Evolutionary conservation across 148 eudicot species (phyloP).

Genomic region (Fallopia convolvulus): DNA sequence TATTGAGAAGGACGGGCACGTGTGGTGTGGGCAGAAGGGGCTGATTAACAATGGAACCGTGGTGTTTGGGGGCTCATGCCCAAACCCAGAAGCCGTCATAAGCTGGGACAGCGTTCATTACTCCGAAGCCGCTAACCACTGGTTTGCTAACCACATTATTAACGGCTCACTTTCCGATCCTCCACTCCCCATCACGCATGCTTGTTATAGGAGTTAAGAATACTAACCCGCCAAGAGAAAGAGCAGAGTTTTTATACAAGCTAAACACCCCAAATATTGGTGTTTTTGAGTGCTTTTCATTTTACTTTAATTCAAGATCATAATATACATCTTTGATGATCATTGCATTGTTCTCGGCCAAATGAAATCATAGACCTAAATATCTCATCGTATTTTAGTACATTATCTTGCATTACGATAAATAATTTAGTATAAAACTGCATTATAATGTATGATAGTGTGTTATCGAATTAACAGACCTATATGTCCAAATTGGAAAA

Average conservation of each 20-base stretch:
- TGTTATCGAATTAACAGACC: too few relatives aligned
- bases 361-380: too few relatives aligned
- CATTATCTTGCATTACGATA: too few relatives aligned
- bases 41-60: slow-evolving; percentile 9
- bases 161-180: slow-evolving; percentile 48
- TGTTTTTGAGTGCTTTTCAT: neutral
- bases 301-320: neutral
- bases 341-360: neutral
- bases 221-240: neutral
- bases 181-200: slow-evolving; percentile 26
- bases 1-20: slow-evolving; percentile 6
- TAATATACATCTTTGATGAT: neutral
- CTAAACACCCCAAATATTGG: neutral
- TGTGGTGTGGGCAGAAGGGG: slow-evolving; percentile 15
- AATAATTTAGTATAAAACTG: too few relatives aligned
- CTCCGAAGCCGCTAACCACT: slow-evolving; percentile 42
- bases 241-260: neutral
- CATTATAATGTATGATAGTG: too few relatives aligned
- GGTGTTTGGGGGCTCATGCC: slow-evolving; percentile 19
- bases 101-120: slow-evolving; percentile 47
- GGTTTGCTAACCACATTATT: slow-evolving; percentile 30
- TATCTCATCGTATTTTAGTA: too few relatives aligned
- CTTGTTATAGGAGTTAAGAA: slow-evolving; percentile 18
- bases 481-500: too few relatives aligned
- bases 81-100: slow-evolving; percentile 16